Evolutionary conservation across 2,329 filamentous ascomycete species (phyloP).

Genomic region (Neonectria sp.): DNA sequence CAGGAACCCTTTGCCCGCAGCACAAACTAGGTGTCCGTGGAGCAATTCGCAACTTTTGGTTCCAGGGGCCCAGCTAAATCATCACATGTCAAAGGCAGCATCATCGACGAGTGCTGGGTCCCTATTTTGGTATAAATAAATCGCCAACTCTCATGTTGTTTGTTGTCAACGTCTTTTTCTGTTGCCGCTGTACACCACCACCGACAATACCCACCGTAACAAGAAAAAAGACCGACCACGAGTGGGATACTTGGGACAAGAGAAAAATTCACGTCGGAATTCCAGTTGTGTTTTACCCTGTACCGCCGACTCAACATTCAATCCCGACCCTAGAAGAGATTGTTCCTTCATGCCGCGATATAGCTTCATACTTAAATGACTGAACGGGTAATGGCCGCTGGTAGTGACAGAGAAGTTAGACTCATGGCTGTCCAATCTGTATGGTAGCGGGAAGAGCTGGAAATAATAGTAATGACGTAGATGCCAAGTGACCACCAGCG

Average conservation of each 20-base stretch:
- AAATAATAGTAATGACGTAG: not conserved
- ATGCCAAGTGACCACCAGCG: not conserved
- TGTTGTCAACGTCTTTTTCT: not conserved
- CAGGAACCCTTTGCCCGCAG: slow-evolving; percentile 8
- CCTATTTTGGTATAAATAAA: not conserved
- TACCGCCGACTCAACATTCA: not conserved
- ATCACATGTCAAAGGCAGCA: not conserved
- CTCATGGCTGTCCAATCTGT: not conserved
- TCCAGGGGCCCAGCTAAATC: not conserved
- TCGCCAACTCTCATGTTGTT: not conserved
- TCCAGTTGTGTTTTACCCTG: not conserved
- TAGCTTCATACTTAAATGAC: not conserved
- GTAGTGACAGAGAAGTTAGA: not conserved
- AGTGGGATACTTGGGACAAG: not conserved
- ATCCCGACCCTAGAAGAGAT: not conserved
- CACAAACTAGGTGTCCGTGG: not conserved
- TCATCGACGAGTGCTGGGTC: not conserved
- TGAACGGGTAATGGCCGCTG: not conserved
- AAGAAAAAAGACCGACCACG: not conserved
- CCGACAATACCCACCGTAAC: too few species aligned
- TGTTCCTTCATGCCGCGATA: not conserved
- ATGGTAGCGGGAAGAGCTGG: not conserved
- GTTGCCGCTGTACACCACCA: not conserved
- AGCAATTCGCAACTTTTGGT: not conserved
- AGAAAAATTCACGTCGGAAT: not conserved